Evolutionary conservation across 2,329 filamentous ascomycete genomes (phyloP), one percentile per base, ranked within the genome.

Genomic region (Sporothrix phasma): DNA sequence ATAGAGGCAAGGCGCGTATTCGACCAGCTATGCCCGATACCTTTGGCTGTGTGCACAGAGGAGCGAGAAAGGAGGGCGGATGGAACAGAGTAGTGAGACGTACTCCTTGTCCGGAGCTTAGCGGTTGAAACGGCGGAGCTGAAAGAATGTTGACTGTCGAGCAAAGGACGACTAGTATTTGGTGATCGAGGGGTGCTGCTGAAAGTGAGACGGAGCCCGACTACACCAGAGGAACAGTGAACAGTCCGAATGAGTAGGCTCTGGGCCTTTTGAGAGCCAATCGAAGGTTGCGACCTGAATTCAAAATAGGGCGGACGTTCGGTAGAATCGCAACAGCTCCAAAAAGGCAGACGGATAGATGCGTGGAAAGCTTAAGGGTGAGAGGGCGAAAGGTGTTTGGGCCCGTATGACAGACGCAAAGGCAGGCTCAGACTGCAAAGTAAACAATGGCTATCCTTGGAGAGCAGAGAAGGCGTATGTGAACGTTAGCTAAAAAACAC

Each of bases 381-480:
- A 37, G 61, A 46, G 17, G n/a, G 29, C 26, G 31, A 29, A n/a
- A 24, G 4, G 51, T 54, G 29, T 31, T 19, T 17, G 24, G 29
- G 26, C 19, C n/a, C 34, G 34, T 29, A 41, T 41, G 45, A 54
- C n/a, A n/a, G n/a, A n/a, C 43, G 37, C 41, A 51, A 26, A 46
- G 2, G 39, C 13, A n/a, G 41, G 43, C 8, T 59, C n/a, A n/a
- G n/a, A n/a, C n/a, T 64, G 56, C 37, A 47, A 66, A 66, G 61
- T 58, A 62, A 63, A 64, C 61, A 66, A 61, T 26, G 22, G 17
- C 31, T 11, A 41, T 31, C 24, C 15, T 59, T 31, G 26, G 51
- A 26, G 7, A 13, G 37, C 19, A 26, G 19, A 19, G 46, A 11
- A 39, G 24, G 22, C 4, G 8, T 34, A 31, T 26, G 31, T 51